A percentile compares a stretch with the other conserved stretches of the same genome.
Conservation (phyloP, 2,329 filamentous ascomycete genomes). For the Apiospora sp. region DNA sequence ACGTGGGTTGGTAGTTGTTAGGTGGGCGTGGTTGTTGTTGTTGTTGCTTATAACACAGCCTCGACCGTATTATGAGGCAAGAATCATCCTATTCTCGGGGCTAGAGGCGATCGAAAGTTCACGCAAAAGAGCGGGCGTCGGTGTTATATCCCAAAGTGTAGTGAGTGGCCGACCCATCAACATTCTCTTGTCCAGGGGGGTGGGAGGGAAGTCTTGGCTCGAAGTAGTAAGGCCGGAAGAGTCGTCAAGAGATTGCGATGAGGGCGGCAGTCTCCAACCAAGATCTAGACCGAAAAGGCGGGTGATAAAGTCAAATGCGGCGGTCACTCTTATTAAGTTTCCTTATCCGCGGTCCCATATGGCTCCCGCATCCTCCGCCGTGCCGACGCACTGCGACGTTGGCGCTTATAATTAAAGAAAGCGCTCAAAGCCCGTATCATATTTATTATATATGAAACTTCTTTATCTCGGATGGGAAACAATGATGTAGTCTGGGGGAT, state of each 20-base stretch:
- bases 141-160: neutral
- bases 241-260: neutral
- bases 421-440: neutral
- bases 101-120: neutral
- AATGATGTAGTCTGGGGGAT: neutral
- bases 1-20: too few relatives aligned
- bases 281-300: neutral
- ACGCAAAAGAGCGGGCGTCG: neutral
- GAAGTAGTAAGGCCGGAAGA: neutral
- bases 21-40: neutral
- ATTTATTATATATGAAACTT: neutral
- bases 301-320: neutral
- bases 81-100: neutral
- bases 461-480: neutral
- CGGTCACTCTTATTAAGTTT: neutral
- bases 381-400: neutral
- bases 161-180: neutral
- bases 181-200: neutral
- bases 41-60: neutral
- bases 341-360: neutral
- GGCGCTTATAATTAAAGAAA: too few relatives aligned
- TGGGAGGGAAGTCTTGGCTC: neutral
- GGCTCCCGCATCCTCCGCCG: neutral
- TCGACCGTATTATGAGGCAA: neutral
- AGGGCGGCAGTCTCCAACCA: neutral